phyloP scores from a whole-genome alignment of 805 yeast species.

The Lipomyces starkeyi region DNA sequence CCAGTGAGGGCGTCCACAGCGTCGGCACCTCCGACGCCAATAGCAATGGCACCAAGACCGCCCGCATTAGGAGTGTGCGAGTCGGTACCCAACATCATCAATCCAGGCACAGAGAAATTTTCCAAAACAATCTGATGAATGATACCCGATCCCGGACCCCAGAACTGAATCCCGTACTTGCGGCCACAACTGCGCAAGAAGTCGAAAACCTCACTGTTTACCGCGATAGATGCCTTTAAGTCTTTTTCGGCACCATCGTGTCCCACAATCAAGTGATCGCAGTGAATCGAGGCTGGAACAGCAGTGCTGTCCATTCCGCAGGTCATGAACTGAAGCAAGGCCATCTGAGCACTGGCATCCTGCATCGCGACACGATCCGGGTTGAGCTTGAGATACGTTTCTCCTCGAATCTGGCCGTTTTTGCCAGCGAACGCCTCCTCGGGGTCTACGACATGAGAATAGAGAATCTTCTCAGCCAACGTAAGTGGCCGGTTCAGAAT shows the following conservation, averaged over 20 bases:
- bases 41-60: constrained; percentile 96
- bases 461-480: constrained; percentile 91
- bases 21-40: constrained; percentile 99
- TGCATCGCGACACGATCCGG: constrained; percentile 99
- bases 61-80: constrained; percentile 99
- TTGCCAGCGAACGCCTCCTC: constrained; percentile 53
- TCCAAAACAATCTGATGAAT: constrained; percentile 96
- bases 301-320: constrained; percentile 91
- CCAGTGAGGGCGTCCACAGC: constrained; percentile 97
- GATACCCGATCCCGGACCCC: constrained; percentile 99
- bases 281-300: constrained; percentile 94
- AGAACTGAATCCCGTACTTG: constrained; percentile 95
- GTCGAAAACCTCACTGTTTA: constrained; percentile 93
- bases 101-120: constrained; percentile 97
- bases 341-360: constrained; percentile 99
- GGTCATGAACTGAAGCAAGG: constrained; percentile 93
- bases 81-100: constrained; percentile 94
- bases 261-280: constrained; percentile 97
- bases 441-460: constrained; percentile 95
- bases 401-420: constrained; percentile 62
- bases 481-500: constrained; percentile 83
- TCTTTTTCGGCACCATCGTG: constrained; percentile 89
- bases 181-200: constrained; percentile 89
- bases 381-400: constrained; percentile 87
- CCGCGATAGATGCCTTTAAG: constrained; percentile 81